Conservation (phyloP, 169 alveolate species). For the Plasmodium inui region DNA sequence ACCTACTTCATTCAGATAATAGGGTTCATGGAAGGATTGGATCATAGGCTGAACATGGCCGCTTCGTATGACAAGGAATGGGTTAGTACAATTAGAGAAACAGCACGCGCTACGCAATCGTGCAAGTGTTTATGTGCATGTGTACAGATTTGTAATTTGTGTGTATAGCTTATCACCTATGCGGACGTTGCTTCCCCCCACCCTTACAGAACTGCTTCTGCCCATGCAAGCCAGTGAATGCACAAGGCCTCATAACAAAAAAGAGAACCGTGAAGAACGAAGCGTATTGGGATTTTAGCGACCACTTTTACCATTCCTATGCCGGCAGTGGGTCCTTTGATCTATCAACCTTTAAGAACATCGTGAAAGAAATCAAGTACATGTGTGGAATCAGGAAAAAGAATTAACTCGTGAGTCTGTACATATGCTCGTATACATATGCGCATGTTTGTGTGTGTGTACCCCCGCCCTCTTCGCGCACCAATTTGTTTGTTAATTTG, state of each 20-base stretch:
- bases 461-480: not conserved
- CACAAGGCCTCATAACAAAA: slow-evolving; percentile 18
- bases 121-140: not conserved
- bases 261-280: slow-evolving; percentile 14
- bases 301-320: slow-evolving; percentile 66
- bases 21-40: slow-evolving; percentile 38
- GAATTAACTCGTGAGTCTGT: not conserved
- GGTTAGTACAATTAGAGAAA: not conserved
- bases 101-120: not conserved
- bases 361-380: slow-evolving; percentile 11
- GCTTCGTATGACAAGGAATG: slow-evolving; percentile 48
- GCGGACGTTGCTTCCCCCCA: not conserved
- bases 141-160: not conserved
- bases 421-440: not conserved
- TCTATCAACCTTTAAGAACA: slow-evolving; percentile 18
- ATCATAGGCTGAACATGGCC: slow-evolving; percentile 26
- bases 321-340: slow-evolving; percentile 61
- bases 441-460: not conserved
- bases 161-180: not conserved
- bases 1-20: slow-evolving; percentile 11
- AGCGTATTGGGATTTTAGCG: slow-evolving; percentile 47
- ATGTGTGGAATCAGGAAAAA: slow-evolving; percentile 6
- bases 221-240: slow-evolving; percentile 54
- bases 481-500: not conserved
- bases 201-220: slow-evolving; percentile 31